Evolutionary conservation across 768 basidiomycete genomes (phyloP).

Genomic region (Kwoniella newhampshirensis): DNA sequence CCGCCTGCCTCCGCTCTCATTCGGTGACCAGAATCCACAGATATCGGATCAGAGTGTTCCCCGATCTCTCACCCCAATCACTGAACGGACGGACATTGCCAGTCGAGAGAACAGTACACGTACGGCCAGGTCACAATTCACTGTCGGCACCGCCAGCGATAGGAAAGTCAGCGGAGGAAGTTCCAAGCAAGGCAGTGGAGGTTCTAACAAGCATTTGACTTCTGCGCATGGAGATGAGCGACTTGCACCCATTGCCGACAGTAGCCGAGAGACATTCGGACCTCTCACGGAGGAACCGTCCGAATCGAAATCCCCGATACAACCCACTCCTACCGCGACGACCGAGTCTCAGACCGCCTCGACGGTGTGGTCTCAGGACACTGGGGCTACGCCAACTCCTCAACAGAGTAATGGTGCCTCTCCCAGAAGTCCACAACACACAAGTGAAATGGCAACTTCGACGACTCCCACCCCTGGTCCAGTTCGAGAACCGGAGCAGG

Average conservation of each 20-base stretch:
- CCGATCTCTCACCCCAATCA: slow-evolving; percentile 64
- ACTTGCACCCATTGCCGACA: slow-evolving; percentile 40
- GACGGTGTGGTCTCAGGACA: slow-evolving; percentile 39
- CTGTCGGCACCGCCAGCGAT: slow-evolving; percentile 6
- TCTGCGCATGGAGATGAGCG: slow-evolving; percentile 21
- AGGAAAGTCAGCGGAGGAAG: slow-evolving; percentile 23
- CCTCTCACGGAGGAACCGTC: slow-evolving; percentile 34
- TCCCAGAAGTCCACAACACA: slow-evolving; percentile 2
- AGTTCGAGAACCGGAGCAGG: neutral
- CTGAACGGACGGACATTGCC: slow-evolving; percentile 57
- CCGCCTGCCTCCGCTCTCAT: slow-evolving; percentile 48
- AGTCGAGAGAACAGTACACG: slow-evolving; percentile 42
- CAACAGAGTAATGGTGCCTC: slow-evolving; percentile 8
- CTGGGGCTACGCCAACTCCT: slow-evolving; percentile 29
- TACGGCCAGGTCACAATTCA: slow-evolving; percentile 30
- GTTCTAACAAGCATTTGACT: slow-evolving; percentile 20
- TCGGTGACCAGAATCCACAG: slow-evolving; percentile 30
- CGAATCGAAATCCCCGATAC: neutral
- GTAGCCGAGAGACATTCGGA: slow-evolving; percentile 23
- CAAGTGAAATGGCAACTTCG: neutral
- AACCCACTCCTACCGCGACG: slow-evolving; percentile 2
- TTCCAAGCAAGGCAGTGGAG: slow-evolving; percentile 39
- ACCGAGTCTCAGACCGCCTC: slow-evolving; percentile 16
- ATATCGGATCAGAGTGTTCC: slow-evolving; percentile 25
- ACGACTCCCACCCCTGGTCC: neutral